Base-by-base conservation (phyloP, 176 grass and related monocot species). In the Dactylis glomerata region DNA sequence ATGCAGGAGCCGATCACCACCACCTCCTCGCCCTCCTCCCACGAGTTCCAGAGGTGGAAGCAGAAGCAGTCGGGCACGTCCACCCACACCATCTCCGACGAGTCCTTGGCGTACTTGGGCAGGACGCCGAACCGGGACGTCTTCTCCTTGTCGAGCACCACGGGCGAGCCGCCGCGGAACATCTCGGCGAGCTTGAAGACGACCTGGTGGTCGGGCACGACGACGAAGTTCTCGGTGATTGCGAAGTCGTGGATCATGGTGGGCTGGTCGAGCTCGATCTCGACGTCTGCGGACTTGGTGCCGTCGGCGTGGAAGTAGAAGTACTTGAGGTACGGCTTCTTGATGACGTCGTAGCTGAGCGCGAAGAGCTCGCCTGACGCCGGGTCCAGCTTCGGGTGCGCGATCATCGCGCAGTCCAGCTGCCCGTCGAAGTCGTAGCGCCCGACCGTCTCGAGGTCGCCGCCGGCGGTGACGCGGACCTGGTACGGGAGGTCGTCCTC, bases 171-270 rank as follows among this genome's bases (percentile, higher is more conserved):
- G 7, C 95, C 95, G 73, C 89, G 87, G 59, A 95, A 36, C 95
- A 97, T 97, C 90, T 95, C 92, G 1, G 45, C 79, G 8, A 97
- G 92, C 79, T 92, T 90, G 86, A 97, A 97, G 11, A 97, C 95
- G 8, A 97, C 88, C 79, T 97, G 95, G 69, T 97, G 95, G 68
- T 97, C 95, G 0, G 95, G 95, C 22, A 97, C 89, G 9, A 97
- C 84, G 12, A 97, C 86, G 80, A 76, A 80, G 64, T 91, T 89
- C 76, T 95, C 95, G 4, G 95, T 97, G 85, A 97, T 95, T 20
- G 92, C 95, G 79, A 97, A 97, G 81, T 97, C 95, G 62, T 97
- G 95, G 82, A 97, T 92, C 95, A 97, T 97, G 10, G 95, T 97
- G 10, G 95, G 95, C 76, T 93, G 87, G 0, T 86, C 88, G 10